These are phyloP conservation scores for Rhodotorula sp. DNA, from an alignment of 1,284 basidiomycete species.

Conservation along the genomic window DNA sequence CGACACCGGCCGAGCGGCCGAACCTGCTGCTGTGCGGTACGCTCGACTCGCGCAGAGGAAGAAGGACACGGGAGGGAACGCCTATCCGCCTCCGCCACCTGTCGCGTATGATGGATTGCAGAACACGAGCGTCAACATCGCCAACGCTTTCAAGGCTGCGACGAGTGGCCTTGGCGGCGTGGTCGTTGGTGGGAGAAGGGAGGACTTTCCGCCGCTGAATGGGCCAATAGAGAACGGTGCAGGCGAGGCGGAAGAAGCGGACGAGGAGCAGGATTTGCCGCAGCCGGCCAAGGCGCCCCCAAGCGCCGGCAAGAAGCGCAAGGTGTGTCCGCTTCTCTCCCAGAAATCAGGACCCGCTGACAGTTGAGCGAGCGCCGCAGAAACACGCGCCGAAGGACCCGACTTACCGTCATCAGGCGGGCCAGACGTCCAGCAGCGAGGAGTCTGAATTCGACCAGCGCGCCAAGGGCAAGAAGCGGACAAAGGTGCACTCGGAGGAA, in stretches of 20 bases:
- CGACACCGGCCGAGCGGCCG: slow-evolving; percentile 34
- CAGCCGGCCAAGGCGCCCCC: slow-evolving; percentile 6
- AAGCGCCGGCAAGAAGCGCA: slow-evolving; percentile 36
- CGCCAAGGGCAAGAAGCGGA: slow-evolving; percentile 22
- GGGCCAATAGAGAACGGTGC: slow-evolving; percentile 1
- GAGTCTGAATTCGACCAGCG: slow-evolving; percentile 16
- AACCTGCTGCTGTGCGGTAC: slow-evolving; percentile 57
- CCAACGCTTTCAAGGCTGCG: slow-evolving; percentile 63
- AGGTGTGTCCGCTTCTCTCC: too few relatives aligned
- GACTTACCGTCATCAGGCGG: slow-evolving; percentile 9
- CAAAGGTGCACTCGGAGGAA: slow-evolving; percentile 17
- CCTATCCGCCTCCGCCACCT: slow-evolving; percentile 47
- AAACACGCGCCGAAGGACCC: slow-evolving; percentile 25
- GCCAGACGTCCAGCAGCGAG: slow-evolving; percentile 25
- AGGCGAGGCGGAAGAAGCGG: slow-evolving; percentile 3
- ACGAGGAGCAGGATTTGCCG: slow-evolving; percentile 3
- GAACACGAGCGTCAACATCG: slow-evolving; percentile 76
- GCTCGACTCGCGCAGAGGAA: slow-evolving; percentile 60
- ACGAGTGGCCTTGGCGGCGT: slow-evolving; percentile 22
- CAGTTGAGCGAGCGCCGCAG: neutral
- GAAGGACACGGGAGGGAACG: slow-evolving; percentile 46
- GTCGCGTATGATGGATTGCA: slow-evolving; percentile 30
- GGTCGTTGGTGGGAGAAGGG: slow-evolving; percentile 19
- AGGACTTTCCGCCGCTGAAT: slow-evolving; percentile 17
- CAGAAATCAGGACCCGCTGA: too few relatives aligned